These are phyloP conservation scores for Acacia confusa DNA, from an alignment of 306 rosid genomes.

Conservation along the genomic window DNA sequence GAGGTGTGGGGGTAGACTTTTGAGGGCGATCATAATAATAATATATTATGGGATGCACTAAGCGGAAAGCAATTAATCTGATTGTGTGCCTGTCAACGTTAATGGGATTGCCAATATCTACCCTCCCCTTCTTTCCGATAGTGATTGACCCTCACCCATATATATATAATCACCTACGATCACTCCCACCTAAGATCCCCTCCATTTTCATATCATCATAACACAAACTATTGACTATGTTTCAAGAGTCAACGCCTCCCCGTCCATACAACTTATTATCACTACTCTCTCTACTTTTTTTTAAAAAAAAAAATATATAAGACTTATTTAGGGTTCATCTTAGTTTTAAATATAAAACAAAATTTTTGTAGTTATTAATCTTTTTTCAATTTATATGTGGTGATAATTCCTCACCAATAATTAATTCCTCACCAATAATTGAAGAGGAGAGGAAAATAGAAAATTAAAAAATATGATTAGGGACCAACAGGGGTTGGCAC, in stretches of 20 bases:
- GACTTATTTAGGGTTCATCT: too few species aligned
- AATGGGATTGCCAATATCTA: conserved; percentile 48
- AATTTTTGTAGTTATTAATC: accelerated
- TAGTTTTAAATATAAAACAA: too few species aligned
- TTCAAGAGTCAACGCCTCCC: not conserved
- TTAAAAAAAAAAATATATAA: too few species aligned
- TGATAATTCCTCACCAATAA: too few species aligned
- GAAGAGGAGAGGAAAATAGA: accelerated
- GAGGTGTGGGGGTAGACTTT: not conserved
- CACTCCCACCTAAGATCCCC: not conserved
- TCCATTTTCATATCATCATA: not conserved
- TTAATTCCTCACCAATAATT: too few species aligned
- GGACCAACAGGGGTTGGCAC: too few species aligned
- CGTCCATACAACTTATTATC: too few species aligned
- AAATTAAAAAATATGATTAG: too few species aligned
- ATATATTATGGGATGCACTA: conserved; percentile 15
- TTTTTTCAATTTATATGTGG: too few species aligned
- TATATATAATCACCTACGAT: not conserved
- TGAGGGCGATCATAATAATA: not conserved
- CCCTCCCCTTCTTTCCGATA: conserved; percentile 37
- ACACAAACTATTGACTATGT: not conserved
- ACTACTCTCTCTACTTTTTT: too few species aligned
- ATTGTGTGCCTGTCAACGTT: conserved; percentile 45
- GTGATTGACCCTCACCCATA: conserved; percentile 31
- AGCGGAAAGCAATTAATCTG: conserved; percentile 18